Percentiles rank a stretch among this genome's conserved stretches.
phyloP scores from a whole-genome alignment of 176 grass and related monocot genomes.

The Cenchrus americanus region DNA sequence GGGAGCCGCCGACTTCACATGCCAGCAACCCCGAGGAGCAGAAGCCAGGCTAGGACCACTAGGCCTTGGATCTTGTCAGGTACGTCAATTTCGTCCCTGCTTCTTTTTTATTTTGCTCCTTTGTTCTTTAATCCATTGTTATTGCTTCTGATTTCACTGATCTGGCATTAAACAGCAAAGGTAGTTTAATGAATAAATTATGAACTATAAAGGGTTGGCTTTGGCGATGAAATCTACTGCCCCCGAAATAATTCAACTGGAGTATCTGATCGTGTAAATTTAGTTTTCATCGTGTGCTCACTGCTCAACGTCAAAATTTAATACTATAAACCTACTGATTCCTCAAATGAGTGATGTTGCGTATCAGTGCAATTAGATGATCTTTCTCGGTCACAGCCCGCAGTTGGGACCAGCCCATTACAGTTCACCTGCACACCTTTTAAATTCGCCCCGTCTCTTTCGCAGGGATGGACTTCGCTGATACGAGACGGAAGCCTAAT shows the following conservation, averaged over 20 bases:
- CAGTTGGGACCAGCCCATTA: neutral
- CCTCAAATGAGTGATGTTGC: neutral
- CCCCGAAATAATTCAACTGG: neutral
- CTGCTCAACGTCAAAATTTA: neutral
- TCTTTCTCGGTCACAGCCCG: neutral
- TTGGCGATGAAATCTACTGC: neutral
- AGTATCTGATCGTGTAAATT: neutral
- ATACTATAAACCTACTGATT: too few species aligned
- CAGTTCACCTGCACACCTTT: conserved; percentile 1
- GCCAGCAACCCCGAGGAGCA: conserved; percentile 58
- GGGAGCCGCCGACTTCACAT: conserved; percentile 52
- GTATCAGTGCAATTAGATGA: neutral
- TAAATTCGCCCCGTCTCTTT: conserved; percentile 18
- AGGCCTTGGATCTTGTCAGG: conserved; percentile 73
- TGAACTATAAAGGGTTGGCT: neutral
- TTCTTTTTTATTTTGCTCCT: neutral
- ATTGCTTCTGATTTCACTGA: neutral
- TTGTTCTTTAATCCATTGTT: neutral
- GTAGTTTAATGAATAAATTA: neutral
- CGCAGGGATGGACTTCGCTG: conserved; percentile 69
- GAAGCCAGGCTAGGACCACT: conserved; percentile 61
- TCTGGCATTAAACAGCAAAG: neutral
- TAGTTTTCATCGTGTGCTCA: neutral
- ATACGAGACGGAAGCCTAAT: conserved; percentile 70
- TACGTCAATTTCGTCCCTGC: conserved; percentile 28